phyloP scores from a whole-genome alignment of 805 yeast species.

The Myxozyma monticola region DNA sequence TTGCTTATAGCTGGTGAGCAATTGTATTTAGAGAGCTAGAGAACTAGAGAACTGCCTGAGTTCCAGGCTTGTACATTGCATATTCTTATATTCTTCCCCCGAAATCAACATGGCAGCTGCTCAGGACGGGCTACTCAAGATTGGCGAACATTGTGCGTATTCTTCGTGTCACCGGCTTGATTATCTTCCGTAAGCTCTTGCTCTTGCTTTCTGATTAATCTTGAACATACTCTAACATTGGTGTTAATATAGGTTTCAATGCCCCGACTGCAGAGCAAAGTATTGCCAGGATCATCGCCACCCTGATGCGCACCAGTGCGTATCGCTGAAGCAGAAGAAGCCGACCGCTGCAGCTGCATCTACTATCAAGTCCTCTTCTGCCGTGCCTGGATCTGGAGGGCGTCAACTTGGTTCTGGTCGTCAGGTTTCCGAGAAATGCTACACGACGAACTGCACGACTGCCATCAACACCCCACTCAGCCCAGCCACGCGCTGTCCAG shows the following conservation, averaged over 20 bases:
- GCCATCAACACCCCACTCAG: slow-evolving; percentile 39
- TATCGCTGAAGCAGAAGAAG: slow-evolving; percentile 8
- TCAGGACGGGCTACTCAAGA: slow-evolving; percentile 46
- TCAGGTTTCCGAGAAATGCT: slow-evolving; percentile 22
- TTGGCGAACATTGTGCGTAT: slow-evolving; percentile 56
- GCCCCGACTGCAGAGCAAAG: slow-evolving; percentile 49
- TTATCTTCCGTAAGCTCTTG: slow-evolving; percentile 48
- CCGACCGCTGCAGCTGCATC: background rate
- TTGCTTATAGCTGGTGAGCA: too few species aligned
- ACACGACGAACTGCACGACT: slow-evolving; percentile 8
- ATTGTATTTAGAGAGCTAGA: too few species aligned
- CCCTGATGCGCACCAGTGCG: slow-evolving; percentile 40
- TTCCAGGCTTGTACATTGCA: too few species aligned
- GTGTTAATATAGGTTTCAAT: slow-evolving; percentile 40
- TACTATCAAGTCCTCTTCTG: too few species aligned
- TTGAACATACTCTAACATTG: background rate
- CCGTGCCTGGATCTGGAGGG: background rate
- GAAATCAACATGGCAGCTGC: slow-evolving; percentile 20
- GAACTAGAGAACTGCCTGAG: too few species aligned
- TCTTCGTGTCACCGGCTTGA: slow-evolving; percentile 52
- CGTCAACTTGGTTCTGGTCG: slow-evolving; percentile 39
- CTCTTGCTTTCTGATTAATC: background rate
- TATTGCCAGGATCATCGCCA: slow-evolving; percentile 55
- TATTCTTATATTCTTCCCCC: too few species aligned
- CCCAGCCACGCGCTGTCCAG: slow-evolving; percentile 54